Percentiles rank a stretch among this genome's conserved stretches.
Conservation (phyloP, 2,329 filamentous ascomycete species). For the Tolypocladium endophyticum region DNA sequence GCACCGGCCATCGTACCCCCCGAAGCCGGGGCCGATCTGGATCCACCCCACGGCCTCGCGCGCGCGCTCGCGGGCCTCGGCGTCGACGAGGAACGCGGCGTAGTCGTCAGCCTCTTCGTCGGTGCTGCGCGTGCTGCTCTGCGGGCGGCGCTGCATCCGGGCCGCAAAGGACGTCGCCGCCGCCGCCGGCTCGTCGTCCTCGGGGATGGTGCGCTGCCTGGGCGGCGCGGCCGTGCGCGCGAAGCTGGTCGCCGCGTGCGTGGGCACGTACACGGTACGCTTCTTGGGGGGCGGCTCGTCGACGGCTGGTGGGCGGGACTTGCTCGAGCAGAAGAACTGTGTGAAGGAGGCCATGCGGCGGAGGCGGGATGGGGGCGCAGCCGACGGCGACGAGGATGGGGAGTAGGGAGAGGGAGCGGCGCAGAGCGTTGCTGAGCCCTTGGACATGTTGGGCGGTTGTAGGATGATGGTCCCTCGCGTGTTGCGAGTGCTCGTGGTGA, state of each 20-base stretch:
- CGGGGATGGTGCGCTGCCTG: slow-evolving; percentile 6
- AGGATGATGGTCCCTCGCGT: neutral
- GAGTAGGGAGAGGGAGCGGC: neutral
- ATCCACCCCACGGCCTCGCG: neutral
- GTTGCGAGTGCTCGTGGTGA: neutral
- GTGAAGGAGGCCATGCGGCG: slow-evolving; percentile 4
- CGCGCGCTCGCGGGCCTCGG: slow-evolving; percentile 5
- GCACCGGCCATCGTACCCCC: neutral
- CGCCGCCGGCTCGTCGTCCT: slow-evolving; percentile 4
- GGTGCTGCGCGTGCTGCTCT: neutral
- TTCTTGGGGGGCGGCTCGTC: neutral
- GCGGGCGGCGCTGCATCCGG: neutral
- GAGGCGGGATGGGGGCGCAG: neutral
- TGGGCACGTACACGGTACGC: slow-evolving; percentile 13
- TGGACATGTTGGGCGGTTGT: neutral
- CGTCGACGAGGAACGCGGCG: slow-evolving; percentile 11
- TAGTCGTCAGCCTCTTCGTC: slow-evolving; percentile 9
- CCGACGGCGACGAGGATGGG: neutral
- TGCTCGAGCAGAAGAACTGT: neutral
- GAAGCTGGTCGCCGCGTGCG: slow-evolving; percentile 19
- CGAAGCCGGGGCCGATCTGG: neutral
- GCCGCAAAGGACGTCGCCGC: neutral
- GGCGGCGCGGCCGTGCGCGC: slow-evolving; percentile 7
- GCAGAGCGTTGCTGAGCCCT: neutral
- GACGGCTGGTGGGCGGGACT: neutral